Conservation (phyloP, 106 monocot genomes). For the Allium cepa region DNA sequence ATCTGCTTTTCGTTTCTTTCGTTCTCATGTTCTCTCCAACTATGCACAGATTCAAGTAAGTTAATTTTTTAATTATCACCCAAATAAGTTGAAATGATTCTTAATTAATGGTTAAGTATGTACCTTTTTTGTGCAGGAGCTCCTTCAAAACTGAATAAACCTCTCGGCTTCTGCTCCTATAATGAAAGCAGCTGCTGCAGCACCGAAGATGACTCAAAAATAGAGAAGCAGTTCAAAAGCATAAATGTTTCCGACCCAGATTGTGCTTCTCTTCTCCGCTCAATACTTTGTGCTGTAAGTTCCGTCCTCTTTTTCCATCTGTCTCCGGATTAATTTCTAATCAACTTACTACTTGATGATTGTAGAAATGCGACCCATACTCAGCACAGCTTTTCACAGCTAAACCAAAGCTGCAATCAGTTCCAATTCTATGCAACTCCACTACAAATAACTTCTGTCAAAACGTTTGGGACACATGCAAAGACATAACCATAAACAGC, state of each 20-base stretch:
- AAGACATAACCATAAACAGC: slow-evolving; percentile 33
- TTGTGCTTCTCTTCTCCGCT: slow-evolving; percentile 42
- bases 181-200: slow-evolving; percentile 76
- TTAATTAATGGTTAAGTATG: neutral
- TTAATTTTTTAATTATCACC: neutral
- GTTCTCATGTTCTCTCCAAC: slow-evolving; percentile 21
- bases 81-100: neutral
- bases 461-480: slow-evolving; percentile 79
- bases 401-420: slow-evolving; percentile 20
- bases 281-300: slow-evolving; percentile 51
- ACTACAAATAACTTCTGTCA: slow-evolving; percentile 49
- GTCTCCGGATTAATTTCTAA: neutral
- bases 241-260: slow-evolving; percentile 59
- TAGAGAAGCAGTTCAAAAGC: slow-evolving; percentile 42
- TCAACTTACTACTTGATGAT: neutral
- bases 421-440: slow-evolving; percentile 76
- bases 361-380: slow-evolving; percentile 89
- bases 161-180: slow-evolving; percentile 65
- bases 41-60: slow-evolving; percentile 58
- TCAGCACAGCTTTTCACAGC: slow-evolving; percentile 49
- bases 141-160: slow-evolving; percentile 36
- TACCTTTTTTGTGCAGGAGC: slow-evolving; percentile 35
- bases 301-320: neutral
- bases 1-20: neutral
- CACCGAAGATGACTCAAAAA: slow-evolving; percentile 33